These are phyloP conservation scores for Chaetomiaceae sp. DNA, from an alignment of 2,329 filamentous ascomycete species.

Conservation along the genomic window DNA sequence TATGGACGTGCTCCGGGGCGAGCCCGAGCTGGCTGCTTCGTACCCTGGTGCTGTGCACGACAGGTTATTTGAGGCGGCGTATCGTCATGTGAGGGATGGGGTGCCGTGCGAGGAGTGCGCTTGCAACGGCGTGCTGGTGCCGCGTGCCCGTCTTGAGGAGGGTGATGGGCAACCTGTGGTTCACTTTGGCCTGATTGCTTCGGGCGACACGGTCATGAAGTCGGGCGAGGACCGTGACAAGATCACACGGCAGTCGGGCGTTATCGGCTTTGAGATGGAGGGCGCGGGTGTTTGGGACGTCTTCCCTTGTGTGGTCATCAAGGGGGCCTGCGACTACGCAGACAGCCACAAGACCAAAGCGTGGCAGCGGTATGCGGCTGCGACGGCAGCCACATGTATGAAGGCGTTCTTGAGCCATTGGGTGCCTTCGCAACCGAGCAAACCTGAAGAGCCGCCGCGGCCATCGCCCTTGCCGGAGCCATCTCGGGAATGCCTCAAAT, in stretches of 20 bases:
- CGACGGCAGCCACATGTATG: constrained; percentile 1
- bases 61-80: constrained; percentile 5
- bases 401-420: background rate
- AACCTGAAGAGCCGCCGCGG: no score
- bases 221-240: background rate
- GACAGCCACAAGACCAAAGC: constrained; percentile 8
- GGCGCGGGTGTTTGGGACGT: constrained; percentile 2
- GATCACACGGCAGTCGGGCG: background rate
- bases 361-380: constrained; percentile 5
- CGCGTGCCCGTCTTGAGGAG: constrained; percentile 3
- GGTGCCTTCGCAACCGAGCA: background rate
- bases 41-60: constrained; percentile 10
- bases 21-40: background rate
- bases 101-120: constrained; percentile 2
- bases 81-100: constrained; percentile 2
- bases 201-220: constrained; percentile 11
- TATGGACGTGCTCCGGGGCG: constrained; percentile 4
- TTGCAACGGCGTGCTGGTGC: constrained; percentile 4
- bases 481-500: no score
- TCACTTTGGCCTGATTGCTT: constrained; percentile 13
- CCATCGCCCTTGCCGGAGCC: no score
- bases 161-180: background rate
- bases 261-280: constrained; percentile 3
- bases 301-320: constrained; percentile 4
- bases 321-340: constrained; percentile 1